Evolutionary conservation across 2,329 filamentous ascomycete species (phyloP), one percentile per base, ranked within the genome.

Genomic region (Aspergillus sp.): DNA sequence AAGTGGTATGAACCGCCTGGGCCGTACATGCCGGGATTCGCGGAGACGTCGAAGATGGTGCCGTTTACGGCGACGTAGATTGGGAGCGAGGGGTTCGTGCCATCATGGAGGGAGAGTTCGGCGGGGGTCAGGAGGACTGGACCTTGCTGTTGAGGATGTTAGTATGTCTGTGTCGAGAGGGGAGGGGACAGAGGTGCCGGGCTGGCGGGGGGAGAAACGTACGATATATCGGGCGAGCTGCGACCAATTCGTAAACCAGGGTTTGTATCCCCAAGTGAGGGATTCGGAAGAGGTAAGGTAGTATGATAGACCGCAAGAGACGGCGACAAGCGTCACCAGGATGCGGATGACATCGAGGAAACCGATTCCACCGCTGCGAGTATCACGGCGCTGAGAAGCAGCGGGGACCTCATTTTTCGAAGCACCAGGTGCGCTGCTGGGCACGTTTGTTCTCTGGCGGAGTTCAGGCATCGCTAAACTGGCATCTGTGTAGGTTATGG

Each of bases 21-120:
- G 0, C 91, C 91, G 81, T 95, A 95, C 62, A 80, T 76, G 22
- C 82, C 61, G 70, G 83, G 81, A 43, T 82, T 83, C 7, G 82
- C 80, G 49, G 81, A 83, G 48, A 89, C 87, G 70, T 89, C 87
- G 81, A 87, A 89, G 76, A 89, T 85, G 22, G 83, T 85, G 67
- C 85, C 84, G 74, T 89, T 89, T 71, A 99, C 88, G 65, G 93
- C 92, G 59, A 99, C 85, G 81, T 97, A 96, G 75, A 98, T 87
- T 7, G 95, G 95, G 62, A 90, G 87, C 7, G 79, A 76, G 9
- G 88, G 81, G 77, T 97, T 88, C 61, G 81, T 84, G 79, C 95
- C 96, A 79, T 96, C 89, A 83, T 91, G 96, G 54, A 81, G 76
- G 50, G 85, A 76, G 53, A 99, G 88, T 76, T 97, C 84, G 22